Percentiles rank a stretch among this genome's conserved stretches.
Conservation (phyloP, 805 yeast genomes). For the Lipomyces oligophaga region DNA sequence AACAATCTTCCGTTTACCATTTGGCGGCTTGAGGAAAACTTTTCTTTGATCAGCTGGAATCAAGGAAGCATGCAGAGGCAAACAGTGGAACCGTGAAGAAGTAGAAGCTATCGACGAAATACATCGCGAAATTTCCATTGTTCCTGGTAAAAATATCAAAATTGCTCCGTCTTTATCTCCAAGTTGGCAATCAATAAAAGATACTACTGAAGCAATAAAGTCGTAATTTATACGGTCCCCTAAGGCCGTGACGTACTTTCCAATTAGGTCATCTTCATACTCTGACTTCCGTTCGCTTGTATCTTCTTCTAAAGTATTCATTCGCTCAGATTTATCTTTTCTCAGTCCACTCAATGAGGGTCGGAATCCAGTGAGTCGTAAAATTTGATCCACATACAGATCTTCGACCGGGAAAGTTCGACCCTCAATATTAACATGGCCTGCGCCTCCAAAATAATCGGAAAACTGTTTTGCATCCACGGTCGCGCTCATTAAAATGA, state of each 20-base stretch:
- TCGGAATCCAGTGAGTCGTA: constrained; percentile 54
- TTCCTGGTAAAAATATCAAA: constrained; percentile 84
- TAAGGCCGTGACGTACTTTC: constrained; percentile 16
- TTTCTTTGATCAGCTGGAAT: constrained; percentile 75
- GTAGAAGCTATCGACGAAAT: constrained; percentile 41
- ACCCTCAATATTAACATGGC: constrained; percentile 82
- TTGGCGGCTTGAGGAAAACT: constrained; percentile 59
- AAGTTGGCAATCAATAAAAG: constrained; percentile 51
- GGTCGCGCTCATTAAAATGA: constrained; percentile 75
- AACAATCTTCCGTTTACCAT: constrained; percentile 66
- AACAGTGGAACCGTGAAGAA: constrained; percentile 41
- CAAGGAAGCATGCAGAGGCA: constrained; percentile 88
- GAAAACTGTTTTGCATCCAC: constrained; percentile 67
- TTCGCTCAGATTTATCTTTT: constrained; percentile 5
- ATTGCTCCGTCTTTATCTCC: constrained; percentile 49
- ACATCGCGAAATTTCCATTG: constrained; percentile 74
- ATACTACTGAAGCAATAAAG: constrained; percentile 56
- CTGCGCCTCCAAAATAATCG: constrained; percentile 57
- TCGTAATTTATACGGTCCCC: constrained; percentile 58
- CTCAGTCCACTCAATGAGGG: constrained; percentile 11
- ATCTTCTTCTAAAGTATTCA: constrained; percentile 5
- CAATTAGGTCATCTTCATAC: constrained; percentile 19
- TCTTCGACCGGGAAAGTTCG: constrained; percentile 90
- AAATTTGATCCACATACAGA: constrained; percentile 62
- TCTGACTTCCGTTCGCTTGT: background rate